Evolutionary conservation across 176 grass and related monocot genomes (phyloP).

Genomic region (Carex scoparia): DNA sequence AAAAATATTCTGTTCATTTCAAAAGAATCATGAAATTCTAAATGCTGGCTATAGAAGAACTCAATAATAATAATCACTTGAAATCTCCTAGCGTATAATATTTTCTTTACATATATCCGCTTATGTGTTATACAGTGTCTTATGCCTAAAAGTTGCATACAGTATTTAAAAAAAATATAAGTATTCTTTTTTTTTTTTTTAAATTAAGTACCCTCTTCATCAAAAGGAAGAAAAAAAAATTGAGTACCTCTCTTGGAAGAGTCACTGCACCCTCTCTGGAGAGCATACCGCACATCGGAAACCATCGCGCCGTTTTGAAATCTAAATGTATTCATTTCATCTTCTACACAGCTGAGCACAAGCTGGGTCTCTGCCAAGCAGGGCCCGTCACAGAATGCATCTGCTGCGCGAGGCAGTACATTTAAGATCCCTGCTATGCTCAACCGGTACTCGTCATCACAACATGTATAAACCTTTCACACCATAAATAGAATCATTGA

Average conservation of each 20-base stretch:
- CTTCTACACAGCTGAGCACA: conserved; percentile 25
- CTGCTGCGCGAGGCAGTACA: not conserved
- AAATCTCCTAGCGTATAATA: too few relatives aligned
- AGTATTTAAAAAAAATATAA: too few relatives aligned
- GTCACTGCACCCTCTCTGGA: conserved; percentile 18
- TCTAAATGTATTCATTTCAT: conserved; percentile 20
- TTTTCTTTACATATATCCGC: too few relatives aligned
- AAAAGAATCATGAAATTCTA: not conserved
- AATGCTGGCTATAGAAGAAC: not conserved
- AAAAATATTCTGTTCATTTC: not conserved
- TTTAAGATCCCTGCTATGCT: conserved; percentile 15
- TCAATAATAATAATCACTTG: not conserved
- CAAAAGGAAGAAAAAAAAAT: too few relatives aligned
- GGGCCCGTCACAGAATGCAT: conserved; percentile 12
- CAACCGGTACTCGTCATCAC: conserved; percentile 6
- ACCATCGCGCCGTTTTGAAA: conserved; percentile 9
- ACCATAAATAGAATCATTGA: not conserved
- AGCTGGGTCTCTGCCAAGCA: conserved; percentile 23
- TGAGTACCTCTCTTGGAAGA: not conserved
- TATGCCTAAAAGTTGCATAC: too few relatives aligned
- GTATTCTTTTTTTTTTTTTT: too few relatives aligned
- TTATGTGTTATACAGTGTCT: too few relatives aligned
- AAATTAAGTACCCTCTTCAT: too few relatives aligned
- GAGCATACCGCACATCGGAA: not conserved
- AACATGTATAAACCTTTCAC: conserved; percentile 19